These are phyloP conservation scores for Septoria petroselini DNA, from an alignment of 2,329 filamentous ascomycete genomes.

Conservation along the genomic window DNA sequence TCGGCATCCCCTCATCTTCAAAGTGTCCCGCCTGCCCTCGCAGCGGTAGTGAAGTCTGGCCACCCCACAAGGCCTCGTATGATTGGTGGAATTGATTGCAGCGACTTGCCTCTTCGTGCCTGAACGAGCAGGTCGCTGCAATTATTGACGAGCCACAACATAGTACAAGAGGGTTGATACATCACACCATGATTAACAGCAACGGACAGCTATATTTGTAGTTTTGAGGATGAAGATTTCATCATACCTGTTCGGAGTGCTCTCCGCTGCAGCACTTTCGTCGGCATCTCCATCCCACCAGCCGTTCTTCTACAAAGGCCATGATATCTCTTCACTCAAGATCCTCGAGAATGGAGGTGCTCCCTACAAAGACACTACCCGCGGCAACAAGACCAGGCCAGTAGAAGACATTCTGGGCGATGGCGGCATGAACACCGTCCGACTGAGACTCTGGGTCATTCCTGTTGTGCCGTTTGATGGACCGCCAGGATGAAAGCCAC, in stretches of 20 bases:
- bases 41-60: no score
- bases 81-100: background rate
- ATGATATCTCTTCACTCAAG: constrained; percentile 42
- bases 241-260: background rate
- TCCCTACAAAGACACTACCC: constrained; percentile 41
- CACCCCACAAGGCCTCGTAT: background rate
- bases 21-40: no score
- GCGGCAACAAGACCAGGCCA: constrained; percentile 38
- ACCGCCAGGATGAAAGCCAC: constrained; percentile 17
- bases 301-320: constrained; percentile 40
- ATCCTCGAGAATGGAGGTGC: constrained; percentile 39
- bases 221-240: background rate
- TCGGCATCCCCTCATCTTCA: background rate
- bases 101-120: background rate
- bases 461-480: constrained; percentile 33
- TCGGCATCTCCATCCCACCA: background rate
- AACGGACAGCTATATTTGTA: no score
- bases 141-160: background rate
- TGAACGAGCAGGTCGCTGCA: background rate
- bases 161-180: background rate
- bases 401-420: constrained; percentile 39
- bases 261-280: background rate
- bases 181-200: background rate
- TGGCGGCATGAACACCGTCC: constrained; percentile 39
- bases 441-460: constrained; percentile 36